Base-by-base conservation (phyloP, 805 yeast species). In the Jamesozyma jinghongensis region DNA sequence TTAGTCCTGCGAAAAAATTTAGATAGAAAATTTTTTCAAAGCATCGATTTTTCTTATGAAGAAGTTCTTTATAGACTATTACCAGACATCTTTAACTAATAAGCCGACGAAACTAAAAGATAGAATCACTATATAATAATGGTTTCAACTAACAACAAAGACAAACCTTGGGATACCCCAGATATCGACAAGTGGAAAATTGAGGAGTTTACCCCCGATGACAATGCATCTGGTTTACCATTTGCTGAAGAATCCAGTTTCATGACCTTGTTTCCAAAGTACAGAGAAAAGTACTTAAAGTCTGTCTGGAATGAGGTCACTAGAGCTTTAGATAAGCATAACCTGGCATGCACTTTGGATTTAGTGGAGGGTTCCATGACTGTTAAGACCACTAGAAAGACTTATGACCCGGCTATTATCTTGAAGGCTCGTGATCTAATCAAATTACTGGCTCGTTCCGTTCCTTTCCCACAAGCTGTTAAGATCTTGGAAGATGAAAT, bases 351-450 rank as follows among this genome's bases (percentile, higher is more conserved):
- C 63, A 80, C 79, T 30, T 68, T 92, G 47, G 86, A 92, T 63
- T 69, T 92, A 48, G 95, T 92, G 20, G 97, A 92, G 59, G 98
- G 98, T 34, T 81, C 96, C 3, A 92, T 92, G 97, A 81, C 94
- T 0, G 98, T 92, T 14, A 85, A 81, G 53, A 92, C 98, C 13
- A 90, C 97, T 3, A 75, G 95, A 62, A 92, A 90, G 62, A 88
- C 98, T 0, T 92, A 65, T 62, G 98, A 92, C 60, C 98, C 98
- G 0, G 94, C 94, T 5, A 79, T 84, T 40, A 85, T 92, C 51
- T 72, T 92, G 53, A 90, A 87, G 56, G 97, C 97, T 16, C 77
- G 98, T 60, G 98, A 92, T 64, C 71, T 92, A 61, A 86, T 92
- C 57, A 92, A 90, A 64, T 73, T 92, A 40, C 69, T 92, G 51